Percentiles rank a stretch among this genome's conserved stretches.
Conservation (phyloP, 305 asterid species). For the Plantago coronopus region DNA sequence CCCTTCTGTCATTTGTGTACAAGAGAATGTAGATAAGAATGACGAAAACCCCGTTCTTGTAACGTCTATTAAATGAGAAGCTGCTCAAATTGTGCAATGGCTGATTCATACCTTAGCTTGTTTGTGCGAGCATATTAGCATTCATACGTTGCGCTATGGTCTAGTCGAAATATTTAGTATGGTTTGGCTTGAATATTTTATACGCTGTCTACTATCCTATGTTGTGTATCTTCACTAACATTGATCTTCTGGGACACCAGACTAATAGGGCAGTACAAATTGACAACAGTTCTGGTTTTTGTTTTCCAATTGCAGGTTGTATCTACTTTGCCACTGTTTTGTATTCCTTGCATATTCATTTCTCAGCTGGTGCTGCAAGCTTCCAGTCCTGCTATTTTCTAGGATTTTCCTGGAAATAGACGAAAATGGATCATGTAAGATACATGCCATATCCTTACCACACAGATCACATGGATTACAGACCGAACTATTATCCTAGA, state of each 20-base stretch:
- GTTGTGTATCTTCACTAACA: neutral
- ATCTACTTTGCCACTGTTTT: neutral
- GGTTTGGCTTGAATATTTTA: no score
- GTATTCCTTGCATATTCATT: neutral
- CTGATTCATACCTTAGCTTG: no score
- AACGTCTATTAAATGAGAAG: no score
- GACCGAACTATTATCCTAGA: conserved; percentile 32
- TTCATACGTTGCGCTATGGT: no score
- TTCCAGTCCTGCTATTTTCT: neutral
- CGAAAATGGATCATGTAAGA: conserved; percentile 32
- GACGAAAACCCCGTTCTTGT: no score
- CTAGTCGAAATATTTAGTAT: neutral
- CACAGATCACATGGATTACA: conserved; percentile 34
- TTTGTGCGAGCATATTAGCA: no score
- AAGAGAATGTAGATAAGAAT: no score
- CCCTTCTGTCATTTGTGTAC: no score
- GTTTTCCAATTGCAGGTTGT: conserved; percentile 12
- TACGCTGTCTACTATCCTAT: neutral
- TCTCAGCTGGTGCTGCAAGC: neutral
- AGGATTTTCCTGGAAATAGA: neutral
- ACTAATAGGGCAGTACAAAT: neutral
- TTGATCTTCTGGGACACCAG: neutral
- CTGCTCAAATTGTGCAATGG: no score
- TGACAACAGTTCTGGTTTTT: neutral
- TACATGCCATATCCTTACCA: conserved; percentile 35